phyloP scores from a whole-genome alignment of 2,329 filamentous ascomycete species.

The Leptoxyphium fumago region DNA sequence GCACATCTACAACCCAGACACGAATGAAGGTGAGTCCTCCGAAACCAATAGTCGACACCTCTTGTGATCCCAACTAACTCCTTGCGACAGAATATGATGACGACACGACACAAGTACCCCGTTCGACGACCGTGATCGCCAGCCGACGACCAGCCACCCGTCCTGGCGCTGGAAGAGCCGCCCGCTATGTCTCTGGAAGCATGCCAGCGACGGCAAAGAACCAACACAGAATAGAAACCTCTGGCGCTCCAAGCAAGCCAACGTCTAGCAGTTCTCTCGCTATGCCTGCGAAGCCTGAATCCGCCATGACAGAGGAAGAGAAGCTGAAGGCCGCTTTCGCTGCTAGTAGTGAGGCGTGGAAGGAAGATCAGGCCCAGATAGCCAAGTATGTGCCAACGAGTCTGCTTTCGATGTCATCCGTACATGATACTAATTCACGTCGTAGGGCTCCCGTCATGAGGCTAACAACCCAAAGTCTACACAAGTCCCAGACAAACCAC shows the following conservation, averaged over 20 bases:
- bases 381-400: constrained; percentile 46
- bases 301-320: constrained; percentile 81
- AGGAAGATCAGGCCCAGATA: constrained; percentile 83
- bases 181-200: constrained; percentile 90
- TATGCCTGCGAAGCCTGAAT: constrained; percentile 49
- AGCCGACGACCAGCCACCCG: constrained; percentile 71
- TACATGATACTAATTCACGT: constrained; percentile 8
- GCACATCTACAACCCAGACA: constrained; percentile 84
- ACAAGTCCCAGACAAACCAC: constrained; percentile 72
- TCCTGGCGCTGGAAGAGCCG: constrained; percentile 76
- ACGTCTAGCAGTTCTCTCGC: constrained; percentile 36
- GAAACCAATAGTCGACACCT: background rate
- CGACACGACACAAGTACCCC: constrained; percentile 91
- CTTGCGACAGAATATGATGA: constrained; percentile 69
- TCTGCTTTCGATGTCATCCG: background rate
- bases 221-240: constrained; percentile 49
- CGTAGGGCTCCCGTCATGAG: constrained; percentile 29
- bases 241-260: constrained; percentile 34
- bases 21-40: constrained; percentile 59
- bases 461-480: constrained; percentile 47
- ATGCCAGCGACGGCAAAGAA: constrained; percentile 84
- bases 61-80: constrained; percentile 1
- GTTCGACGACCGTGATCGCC: constrained; percentile 86
- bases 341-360: constrained; percentile 81
- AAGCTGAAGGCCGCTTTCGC: constrained; percentile 86